Base-by-base conservation (phyloP, 108 stramenopile genomes). In the Stephanodiscus minutulus region DNA sequence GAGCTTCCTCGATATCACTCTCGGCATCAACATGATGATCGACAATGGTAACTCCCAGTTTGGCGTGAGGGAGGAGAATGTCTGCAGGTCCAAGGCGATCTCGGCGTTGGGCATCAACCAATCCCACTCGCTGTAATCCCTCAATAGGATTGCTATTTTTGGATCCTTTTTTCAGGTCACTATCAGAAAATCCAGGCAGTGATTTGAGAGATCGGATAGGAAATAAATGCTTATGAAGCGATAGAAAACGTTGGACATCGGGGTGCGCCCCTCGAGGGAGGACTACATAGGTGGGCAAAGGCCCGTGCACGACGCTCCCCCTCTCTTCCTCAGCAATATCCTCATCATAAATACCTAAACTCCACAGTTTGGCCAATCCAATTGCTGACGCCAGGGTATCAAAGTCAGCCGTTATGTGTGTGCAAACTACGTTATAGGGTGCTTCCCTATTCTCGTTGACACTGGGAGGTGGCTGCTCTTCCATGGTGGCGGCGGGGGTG, bases 241-340 rank as follows among this genome's bases (percentile, higher is more conserved):
- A 87, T 29, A 97, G 66, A 58, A 96, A 97, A 10, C 87, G 76
- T 22, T 89, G 86, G n/a, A 97, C 96, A 24, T 76, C 82, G n/a
- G 96, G 96, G 79, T 95, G 93, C 0, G 95, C 95, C 10, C 95
- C 95, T n/a, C 92, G 83, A n/a, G 96, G 96, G 22, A 97, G 68
- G 8, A 93, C 92, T 3, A 97, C 96, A 77, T 87, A 96, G 31
- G 95, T 91, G 1, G 94, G 95, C 10, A 88, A 64, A 50, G 79
- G 76, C 77, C 64, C 63, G 35, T 71, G 21, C 77, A 64, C 35
- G 73, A 79, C 46, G 82, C 76, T 64, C 66, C 83, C 31, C 55
- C 39, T 52, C 43, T 82, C 25, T 5, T 70, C 43, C 20, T 82
- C 41, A 12, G 74, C 64, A 24, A 53, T 61, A 33, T 72, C 58